Conservation (phyloP, 352 stramenopile species). For the Phytophthora aleatoria region DNA sequence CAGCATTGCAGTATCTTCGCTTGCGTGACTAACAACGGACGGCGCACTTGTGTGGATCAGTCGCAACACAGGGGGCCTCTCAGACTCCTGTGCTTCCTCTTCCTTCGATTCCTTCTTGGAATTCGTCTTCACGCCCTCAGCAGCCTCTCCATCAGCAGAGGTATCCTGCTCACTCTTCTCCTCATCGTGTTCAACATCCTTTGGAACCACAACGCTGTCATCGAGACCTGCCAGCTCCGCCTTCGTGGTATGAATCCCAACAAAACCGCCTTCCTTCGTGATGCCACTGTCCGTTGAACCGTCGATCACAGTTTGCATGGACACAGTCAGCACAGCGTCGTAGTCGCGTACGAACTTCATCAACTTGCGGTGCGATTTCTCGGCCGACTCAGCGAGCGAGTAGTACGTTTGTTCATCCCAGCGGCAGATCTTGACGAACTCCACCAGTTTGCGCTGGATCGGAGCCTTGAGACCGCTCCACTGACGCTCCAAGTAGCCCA, state of each 20-base stretch:
- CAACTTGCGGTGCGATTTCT: conserved; percentile 98
- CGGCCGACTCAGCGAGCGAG: conserved; percentile 95
- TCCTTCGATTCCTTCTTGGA: conserved; percentile 11
- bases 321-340: conserved; percentile 78
- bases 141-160: conserved; percentile 7
- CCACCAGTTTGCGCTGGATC: conserved; percentile 97
- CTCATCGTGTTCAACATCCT: conserved; percentile 30
- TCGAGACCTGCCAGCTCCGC: conserved; percentile 57
- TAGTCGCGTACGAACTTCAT: conserved; percentile 97
- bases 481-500: conserved; percentile 80
- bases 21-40: background rate
- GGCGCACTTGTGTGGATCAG: conserved; percentile 24
- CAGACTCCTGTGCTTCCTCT: conserved; percentile 15
- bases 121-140: conserved; percentile 18
- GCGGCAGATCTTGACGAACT: conserved; percentile 98
- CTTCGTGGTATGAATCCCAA: conserved; percentile 73
- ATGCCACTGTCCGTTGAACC: conserved; percentile 85
- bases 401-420: conserved; percentile 99
- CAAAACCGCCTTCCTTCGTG: conserved; percentile 80
- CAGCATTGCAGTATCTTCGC: conserved; percentile 11
- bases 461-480: conserved; percentile 89
- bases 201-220: conserved; percentile 53
- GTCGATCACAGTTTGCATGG: conserved; percentile 90
- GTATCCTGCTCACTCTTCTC: conserved; percentile 24
- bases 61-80: conserved; percentile 29